Percentiles rank a stretch among this genome's conserved stretches.
phyloP scores from a whole-genome alignment of 2,329 filamentous ascomycete species.

The Colletotrichum theobromicola region DNA sequence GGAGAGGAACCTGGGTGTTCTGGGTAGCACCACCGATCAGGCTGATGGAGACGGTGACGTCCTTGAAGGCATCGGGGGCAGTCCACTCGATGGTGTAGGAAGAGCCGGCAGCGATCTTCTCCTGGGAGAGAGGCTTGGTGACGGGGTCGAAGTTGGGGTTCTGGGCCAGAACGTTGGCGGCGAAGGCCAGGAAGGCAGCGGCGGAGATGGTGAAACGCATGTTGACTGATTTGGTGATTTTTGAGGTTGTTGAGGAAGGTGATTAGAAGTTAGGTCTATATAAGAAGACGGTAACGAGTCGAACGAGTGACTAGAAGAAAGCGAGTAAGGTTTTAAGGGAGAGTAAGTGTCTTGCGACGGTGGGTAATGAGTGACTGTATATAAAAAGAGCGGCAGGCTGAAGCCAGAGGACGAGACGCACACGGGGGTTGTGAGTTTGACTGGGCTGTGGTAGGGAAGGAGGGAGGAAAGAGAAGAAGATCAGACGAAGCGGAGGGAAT shows the following conservation, averaged over 20 bases:
- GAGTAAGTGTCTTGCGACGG: slow-evolving; percentile 8
- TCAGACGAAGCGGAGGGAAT: slow-evolving; percentile 16
- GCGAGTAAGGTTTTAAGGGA: slow-evolving; percentile 1
- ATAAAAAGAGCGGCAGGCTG: slow-evolving; percentile 22
- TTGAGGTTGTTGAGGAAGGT: slow-evolving; percentile 13
- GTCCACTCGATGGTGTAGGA: slow-evolving; percentile 58
- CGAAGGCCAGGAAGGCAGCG: slow-evolving; percentile 56
- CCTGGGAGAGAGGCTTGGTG: slow-evolving; percentile 47
- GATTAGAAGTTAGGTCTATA: slow-evolving; percentile 16
- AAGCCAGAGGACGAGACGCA: slow-evolving; percentile 18
- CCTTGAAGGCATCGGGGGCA: slow-evolving; percentile 42
- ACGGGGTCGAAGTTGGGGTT: slow-evolving; percentile 62
- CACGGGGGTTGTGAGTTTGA: neutral
- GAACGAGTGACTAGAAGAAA: slow-evolving; percentile 19
- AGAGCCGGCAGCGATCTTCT: slow-evolving; percentile 53
- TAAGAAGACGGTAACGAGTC: slow-evolving; percentile 2
- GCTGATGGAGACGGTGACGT: slow-evolving; percentile 53
- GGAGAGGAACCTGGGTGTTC: slow-evolving; percentile 44
- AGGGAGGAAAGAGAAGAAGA: slow-evolving; percentile 14
- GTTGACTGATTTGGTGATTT: slow-evolving; percentile 37
- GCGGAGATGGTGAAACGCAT: slow-evolving; percentile 59
- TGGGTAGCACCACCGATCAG: slow-evolving; percentile 58
- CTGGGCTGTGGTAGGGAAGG: slow-evolving; percentile 11
- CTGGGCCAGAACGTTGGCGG: slow-evolving; percentile 57
- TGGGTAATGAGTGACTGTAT: slow-evolving; percentile 23